Evolutionary conservation across 176 grass and related monocot species (phyloP).

Genomic region (Ensete ventricosum): DNA sequence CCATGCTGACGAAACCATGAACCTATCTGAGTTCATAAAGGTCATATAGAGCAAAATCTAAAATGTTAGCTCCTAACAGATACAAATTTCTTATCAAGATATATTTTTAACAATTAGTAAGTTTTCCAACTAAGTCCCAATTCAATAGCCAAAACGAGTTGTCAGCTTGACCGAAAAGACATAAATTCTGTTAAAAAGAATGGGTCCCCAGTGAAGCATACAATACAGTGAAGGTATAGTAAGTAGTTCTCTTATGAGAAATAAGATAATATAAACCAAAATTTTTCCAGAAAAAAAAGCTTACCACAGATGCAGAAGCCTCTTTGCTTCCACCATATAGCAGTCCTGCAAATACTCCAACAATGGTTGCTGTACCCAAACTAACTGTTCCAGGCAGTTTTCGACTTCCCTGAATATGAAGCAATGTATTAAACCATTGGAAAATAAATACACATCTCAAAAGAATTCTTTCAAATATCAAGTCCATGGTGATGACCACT

Average conservation of each 20-base stretch:
- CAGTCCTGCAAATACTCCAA: conserved; percentile 65
- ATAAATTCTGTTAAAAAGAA: background rate
- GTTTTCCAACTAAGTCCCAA: too few species aligned
- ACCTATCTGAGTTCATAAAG: too few species aligned
- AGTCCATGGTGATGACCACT: too few species aligned
- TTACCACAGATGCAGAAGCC: conserved; percentile 65
- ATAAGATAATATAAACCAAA: background rate
- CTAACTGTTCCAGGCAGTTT: conserved; percentile 37
- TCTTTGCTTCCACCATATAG: conserved; percentile 84
- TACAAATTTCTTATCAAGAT: too few species aligned
- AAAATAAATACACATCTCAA: background rate
- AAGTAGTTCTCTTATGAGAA: background rate
- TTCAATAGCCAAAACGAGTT: background rate
- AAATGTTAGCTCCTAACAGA: too few species aligned
- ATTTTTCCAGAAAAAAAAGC: background rate
- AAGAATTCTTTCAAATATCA: too few species aligned
- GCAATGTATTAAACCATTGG: background rate
- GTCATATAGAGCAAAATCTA: too few species aligned
- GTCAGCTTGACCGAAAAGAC: background rate
- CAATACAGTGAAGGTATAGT: background rate
- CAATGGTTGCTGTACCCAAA: conserved; percentile 73
- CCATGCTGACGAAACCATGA: too few species aligned
- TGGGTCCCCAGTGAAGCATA: background rate
- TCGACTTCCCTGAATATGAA: conserved; percentile 4
- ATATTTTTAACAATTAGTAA: too few species aligned